Percentiles rank a stretch among this genome's conserved stretches.
Evolutionary conservation across 2,329 filamentous ascomycete genomes (phyloP).

Genomic region (Epichloe festucae): DNA sequence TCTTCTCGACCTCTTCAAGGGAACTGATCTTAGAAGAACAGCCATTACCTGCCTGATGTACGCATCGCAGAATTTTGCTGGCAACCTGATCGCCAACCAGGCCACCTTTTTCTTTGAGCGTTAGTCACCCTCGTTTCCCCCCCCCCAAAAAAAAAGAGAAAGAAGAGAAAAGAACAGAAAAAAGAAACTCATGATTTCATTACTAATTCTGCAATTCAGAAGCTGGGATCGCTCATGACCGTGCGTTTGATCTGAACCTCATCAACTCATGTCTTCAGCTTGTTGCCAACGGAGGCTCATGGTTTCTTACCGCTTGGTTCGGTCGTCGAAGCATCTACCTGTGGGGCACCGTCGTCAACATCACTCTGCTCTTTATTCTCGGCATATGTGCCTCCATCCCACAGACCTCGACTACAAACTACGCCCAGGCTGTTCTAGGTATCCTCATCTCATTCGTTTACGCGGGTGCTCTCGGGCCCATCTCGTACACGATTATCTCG

Average conservation of each 20-base stretch:
- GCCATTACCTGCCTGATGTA: constrained; percentile 44
- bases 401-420: constrained; percentile 21
- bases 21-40: constrained; percentile 40
- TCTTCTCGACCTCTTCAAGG: constrained; percentile 38
- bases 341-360: constrained; percentile 21
- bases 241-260: constrained; percentile 14
- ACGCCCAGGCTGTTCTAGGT: constrained; percentile 23
- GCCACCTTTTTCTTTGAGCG: constrained; percentile 45
- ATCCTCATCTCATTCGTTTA: constrained; percentile 27
- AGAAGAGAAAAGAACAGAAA: no score
- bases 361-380: constrained; percentile 22
- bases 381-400: constrained; percentile 21
- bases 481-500: constrained; percentile 26
- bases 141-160: no score
- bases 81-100: constrained; percentile 49
- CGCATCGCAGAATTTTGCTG: constrained; percentile 45
- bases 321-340: constrained; percentile 27
- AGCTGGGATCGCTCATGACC: constrained; percentile 10
- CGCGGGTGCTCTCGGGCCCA: constrained; percentile 23
- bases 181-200: not conserved
- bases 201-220: constrained; percentile 2
- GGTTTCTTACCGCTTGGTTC: constrained; percentile 23
- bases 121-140: constrained; percentile 7
- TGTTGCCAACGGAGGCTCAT: constrained; percentile 22
- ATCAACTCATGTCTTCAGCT: constrained; percentile 18